Evolutionary conservation across 208 protist species (phyloP).

Genomic region (Porcisia deanei): DNA sequence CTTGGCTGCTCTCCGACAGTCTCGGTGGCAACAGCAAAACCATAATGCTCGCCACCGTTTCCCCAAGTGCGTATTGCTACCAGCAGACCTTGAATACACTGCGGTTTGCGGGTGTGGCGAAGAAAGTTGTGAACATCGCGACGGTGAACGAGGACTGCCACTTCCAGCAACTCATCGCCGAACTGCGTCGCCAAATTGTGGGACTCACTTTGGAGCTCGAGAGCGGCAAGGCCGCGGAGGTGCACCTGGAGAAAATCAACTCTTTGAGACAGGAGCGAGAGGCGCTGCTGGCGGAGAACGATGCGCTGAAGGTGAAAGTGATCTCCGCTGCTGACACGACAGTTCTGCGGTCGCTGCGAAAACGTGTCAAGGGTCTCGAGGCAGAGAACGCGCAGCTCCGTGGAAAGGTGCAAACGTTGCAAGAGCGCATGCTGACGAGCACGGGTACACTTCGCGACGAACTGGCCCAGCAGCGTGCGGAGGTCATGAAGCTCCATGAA

Average conservation of each 20-base stretch:
- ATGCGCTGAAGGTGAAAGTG: constrained; percentile 41
- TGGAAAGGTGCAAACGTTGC: constrained; percentile 47
- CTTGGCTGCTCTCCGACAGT: constrained; percentile 85
- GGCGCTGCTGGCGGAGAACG: constrained; percentile 40
- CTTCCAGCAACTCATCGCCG: constrained; percentile 72
- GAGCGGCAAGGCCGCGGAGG: constrained; percentile 60
- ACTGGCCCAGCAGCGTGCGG: constrained; percentile 45
- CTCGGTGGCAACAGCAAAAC: constrained; percentile 91
- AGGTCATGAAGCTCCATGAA: constrained; percentile 51
- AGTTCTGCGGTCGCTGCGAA: constrained; percentile 40
- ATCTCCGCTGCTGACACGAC: constrained; percentile 38
- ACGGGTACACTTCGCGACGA: constrained; percentile 67
- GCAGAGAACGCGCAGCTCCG: constrained; percentile 44
- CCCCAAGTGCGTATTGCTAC: constrained; percentile 81
- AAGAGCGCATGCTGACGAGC: constrained; percentile 52
- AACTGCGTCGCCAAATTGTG: constrained; percentile 79
- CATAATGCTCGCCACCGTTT: constrained; percentile 86
- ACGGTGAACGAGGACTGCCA: constrained; percentile 85
- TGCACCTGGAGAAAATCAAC: constrained; percentile 57
- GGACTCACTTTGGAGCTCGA: constrained; percentile 80
- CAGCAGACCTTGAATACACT: constrained; percentile 89
- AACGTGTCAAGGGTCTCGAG: constrained; percentile 52
- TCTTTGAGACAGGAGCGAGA: constrained; percentile 47
- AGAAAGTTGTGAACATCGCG: constrained; percentile 86
- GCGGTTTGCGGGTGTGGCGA: constrained; percentile 82